phyloP scores from a whole-genome alignment of 2,329 filamentous ascomycete species.

The Colletotrichum sojae region DNA sequence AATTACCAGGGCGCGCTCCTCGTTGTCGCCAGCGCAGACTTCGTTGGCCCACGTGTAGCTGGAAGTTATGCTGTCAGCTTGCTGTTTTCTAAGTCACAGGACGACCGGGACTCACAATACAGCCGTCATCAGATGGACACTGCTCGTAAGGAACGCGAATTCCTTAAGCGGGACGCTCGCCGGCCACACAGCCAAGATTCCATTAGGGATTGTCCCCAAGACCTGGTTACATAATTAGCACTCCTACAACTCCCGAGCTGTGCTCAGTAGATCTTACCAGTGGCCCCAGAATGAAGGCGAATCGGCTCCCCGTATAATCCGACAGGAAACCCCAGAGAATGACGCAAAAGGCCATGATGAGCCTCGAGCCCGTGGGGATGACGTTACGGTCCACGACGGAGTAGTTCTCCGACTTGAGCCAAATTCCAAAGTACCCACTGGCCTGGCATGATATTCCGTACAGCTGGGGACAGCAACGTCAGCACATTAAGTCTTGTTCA shows the following conservation, averaged over 20 bases:
- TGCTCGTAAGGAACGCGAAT: slow-evolving; percentile 29
- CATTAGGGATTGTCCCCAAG: slow-evolving; percentile 23
- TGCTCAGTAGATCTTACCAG: neutral
- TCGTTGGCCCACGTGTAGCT: slow-evolving; percentile 33
- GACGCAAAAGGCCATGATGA: slow-evolving; percentile 42
- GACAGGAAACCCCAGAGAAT: slow-evolving; percentile 44
- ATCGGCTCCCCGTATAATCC: slow-evolving; percentile 38
- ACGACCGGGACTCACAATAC: slow-evolving; percentile 26
- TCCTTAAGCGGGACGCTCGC: slow-evolving; percentile 11
- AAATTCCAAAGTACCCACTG: slow-evolving; percentile 43
- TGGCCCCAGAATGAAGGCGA: slow-evolving; percentile 18
- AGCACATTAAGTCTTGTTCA: neutral
- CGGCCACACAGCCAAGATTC: slow-evolving; percentile 30
- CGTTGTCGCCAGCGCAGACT: slow-evolving; percentile 43
- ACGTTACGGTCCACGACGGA: slow-evolving; percentile 45
- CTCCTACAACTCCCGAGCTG: too few species aligned
- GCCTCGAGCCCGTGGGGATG: slow-evolving; percentile 44
- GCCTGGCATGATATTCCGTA: slow-evolving; percentile 31
- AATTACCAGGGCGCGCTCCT: slow-evolving; percentile 50
- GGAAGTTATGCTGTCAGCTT: too few species aligned
- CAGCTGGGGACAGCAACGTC: slow-evolving; percentile 7
- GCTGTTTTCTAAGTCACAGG: too few species aligned
- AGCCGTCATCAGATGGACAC: slow-evolving; percentile 31
- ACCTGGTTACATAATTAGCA: neutral
- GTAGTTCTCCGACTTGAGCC: slow-evolving; percentile 45